Evolutionary conservation across 805 yeast genomes (phyloP), one percentile per base, ranked within the genome.

Genomic region (Yamadazyma takamatsuzukensis): DNA sequence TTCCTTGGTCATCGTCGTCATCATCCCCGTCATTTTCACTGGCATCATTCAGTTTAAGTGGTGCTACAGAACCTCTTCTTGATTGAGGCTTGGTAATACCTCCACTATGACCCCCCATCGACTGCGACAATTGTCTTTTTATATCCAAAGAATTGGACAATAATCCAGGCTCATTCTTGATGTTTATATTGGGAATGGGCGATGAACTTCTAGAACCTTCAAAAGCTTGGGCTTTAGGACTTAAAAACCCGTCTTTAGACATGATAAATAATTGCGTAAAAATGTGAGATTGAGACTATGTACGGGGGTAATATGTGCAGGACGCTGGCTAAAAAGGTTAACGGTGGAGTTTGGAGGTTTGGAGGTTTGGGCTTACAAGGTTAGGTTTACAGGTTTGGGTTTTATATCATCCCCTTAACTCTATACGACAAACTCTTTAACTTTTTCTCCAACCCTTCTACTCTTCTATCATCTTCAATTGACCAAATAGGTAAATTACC

Each of bases 81-180:
- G 61, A 51, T 12, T 58, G 62, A 2, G 70, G 68, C 36, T 66
- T 67, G 23, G 56, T 37, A 12, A 66, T 53, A 1, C 50, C 50
- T 18, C 50, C 47, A 27, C 40, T 35, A 11, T 37, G 26, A 6
- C 37, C 33, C 1, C 53, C 53, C 9, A 51, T 47, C 14, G 70
- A 63, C 38, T 64, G 70, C 18, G 65, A 58, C 10, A 66, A 52
- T 44, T 64, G 71, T 33, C 57, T 59, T 37, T 64, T 66, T 40
- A 66, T 64, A 37, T 64, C 71, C 12, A 34, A 18, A 4, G 40
- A 33, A 21, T 34, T 32, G 12, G 36, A 26, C 16, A 27, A 18
- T 16, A 37, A 35, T 13, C 36, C 45, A 9, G 24, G 14, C 12
- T 58, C 59, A 24, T 46, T 36, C 29, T 56, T 55, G 22, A 59